Evolutionary conservation across 371 early-diverging fungal species (phyloP).

Genomic region (Lichtheimia hyalospora): DNA sequence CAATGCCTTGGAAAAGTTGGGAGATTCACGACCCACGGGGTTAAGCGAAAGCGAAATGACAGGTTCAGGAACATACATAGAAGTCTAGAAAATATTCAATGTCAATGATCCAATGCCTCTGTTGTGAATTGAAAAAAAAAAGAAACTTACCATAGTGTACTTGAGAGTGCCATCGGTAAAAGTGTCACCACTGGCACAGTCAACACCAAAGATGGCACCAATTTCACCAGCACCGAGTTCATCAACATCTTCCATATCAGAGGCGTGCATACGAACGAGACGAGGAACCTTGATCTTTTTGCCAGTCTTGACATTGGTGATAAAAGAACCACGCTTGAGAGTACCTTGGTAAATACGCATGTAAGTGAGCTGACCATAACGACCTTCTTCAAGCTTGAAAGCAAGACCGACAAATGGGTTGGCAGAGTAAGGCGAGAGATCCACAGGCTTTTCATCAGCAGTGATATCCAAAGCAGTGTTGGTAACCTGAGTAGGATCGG

Average conservation of each 20-base stretch:
- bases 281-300: conserved; percentile 95
- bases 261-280: conserved; percentile 97
- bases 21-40: conserved; percentile 87
- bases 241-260: conserved; percentile 98
- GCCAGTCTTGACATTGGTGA: conserved; percentile 88
- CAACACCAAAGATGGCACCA: conserved; percentile 97
- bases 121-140: background rate
- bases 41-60: conserved; percentile 92
- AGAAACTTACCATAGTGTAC: conserved; percentile 73
- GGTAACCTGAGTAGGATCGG: conserved; percentile 74
- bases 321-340: conserved; percentile 83
- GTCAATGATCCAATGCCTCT: background rate
- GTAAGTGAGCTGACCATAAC: conserved; percentile 96
- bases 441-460: conserved; percentile 67
- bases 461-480: conserved; percentile 77
- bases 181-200: conserved; percentile 97
- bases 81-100: conserved; percentile 49
- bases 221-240: conserved; percentile 95
- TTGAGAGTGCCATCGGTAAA: conserved; percentile 89
- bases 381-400: conserved; percentile 93
- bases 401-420: conserved; percentile 90
- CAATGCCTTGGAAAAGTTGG: conserved; percentile 95
- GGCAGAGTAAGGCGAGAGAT: conserved; percentile 55
- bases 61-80: conserved; percentile 97
- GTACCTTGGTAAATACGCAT: conserved; percentile 96